Evolutionary conservation across 352 stramenopile genomes (phyloP), one percentile per base, ranked within the genome.

Genomic region (Phytophthora quininea): DNA sequence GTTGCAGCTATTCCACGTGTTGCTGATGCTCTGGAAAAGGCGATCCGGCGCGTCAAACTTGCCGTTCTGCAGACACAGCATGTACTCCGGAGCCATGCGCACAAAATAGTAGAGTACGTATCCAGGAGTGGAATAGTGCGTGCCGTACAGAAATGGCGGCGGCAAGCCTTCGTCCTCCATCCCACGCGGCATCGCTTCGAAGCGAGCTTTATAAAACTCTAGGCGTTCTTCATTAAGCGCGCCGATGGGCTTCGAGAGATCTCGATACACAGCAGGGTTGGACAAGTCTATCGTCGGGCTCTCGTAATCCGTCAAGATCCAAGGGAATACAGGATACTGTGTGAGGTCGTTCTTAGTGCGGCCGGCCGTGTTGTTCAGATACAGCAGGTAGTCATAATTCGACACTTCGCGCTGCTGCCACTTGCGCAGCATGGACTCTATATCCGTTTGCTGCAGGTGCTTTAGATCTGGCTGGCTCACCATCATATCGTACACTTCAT

Each of bases 91-190:
- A 63, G 98, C 92, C 64, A 99, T 88, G 11, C 98, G 87, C 33
- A 99, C 86, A n/a, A 99, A 87, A 67, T 99, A 99, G 73, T 99
- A 98, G 51, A 99, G 72, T 46, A 99, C 98, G 59, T 99, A 98
- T 55, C 97, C 98, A 9, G 90, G 87, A 1, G 86, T 94, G 8
- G 88, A 96, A 67, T 96, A 96, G 73, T 96, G 88, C 4, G 97
- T 99, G 35, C 97, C 97, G 73, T 99, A 99, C 61, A 99, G 82
- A 68, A 99, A 99, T n/a, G 96, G 90, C 4, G 97, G 97, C 3
- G 86, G 86, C 10, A 93, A 57, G 2, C 82, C 84, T 52, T 93
- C 86, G 6, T 86, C 88, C 58, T 97, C 87, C 76, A 93, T 90
- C 0, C 77, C 88, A 6, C 80, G 78, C 3, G 91, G 88, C 91